Percentiles rank a stretch among this genome's conserved stretches.
Conservation (phyloP, 2,329 filamentous ascomycete species). For the Colletotrichum sp. region DNA sequence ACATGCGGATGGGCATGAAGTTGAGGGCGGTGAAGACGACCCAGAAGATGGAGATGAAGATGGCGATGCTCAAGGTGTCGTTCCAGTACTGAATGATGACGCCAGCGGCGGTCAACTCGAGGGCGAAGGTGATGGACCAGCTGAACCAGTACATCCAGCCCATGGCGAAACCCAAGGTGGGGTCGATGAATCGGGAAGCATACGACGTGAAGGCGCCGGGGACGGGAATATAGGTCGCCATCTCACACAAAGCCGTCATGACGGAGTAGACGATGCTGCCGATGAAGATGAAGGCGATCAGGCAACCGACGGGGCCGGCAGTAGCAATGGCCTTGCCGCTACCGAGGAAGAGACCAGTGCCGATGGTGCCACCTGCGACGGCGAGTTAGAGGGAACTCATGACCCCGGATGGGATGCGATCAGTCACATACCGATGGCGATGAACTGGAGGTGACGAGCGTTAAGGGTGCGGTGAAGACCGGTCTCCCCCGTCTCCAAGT, state of each 20-base stretch:
- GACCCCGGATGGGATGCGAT: not conserved
- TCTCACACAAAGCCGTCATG: constrained; percentile 74
- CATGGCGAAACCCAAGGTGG: constrained; percentile 76
- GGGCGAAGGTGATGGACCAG: constrained; percentile 75
- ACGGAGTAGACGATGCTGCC: constrained; percentile 77
- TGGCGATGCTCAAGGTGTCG: constrained; percentile 64
- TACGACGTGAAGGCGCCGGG: constrained; percentile 80
- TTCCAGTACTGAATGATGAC: constrained; percentile 82
- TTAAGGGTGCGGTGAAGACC: constrained; percentile 41
- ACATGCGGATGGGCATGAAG: constrained; percentile 73
- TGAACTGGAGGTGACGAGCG: constrained; percentile 53
- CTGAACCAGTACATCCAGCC: constrained; percentile 87
- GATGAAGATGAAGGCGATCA: constrained; percentile 74
- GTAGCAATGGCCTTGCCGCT: constrained; percentile 67
- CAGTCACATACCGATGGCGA: constrained; percentile 45
- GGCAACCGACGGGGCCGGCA: constrained; percentile 68
- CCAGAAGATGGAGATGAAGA: constrained; percentile 79
- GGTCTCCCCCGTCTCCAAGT: constrained; percentile 41
- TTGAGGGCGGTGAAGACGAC: constrained; percentile 72
- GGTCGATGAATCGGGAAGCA: constrained; percentile 76
- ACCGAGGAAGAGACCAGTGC: constrained; percentile 76
- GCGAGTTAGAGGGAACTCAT: not conserved
- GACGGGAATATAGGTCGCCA: constrained; percentile 80
- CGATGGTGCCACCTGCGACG: constrained; percentile 63
- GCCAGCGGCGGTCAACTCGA: constrained; percentile 75